Percentiles rank a stretch among this genome's conserved stretches.
Conservation (phyloP, 2,329 filamentous ascomycete genomes). For the Camptophora hylomeconis region DNA sequence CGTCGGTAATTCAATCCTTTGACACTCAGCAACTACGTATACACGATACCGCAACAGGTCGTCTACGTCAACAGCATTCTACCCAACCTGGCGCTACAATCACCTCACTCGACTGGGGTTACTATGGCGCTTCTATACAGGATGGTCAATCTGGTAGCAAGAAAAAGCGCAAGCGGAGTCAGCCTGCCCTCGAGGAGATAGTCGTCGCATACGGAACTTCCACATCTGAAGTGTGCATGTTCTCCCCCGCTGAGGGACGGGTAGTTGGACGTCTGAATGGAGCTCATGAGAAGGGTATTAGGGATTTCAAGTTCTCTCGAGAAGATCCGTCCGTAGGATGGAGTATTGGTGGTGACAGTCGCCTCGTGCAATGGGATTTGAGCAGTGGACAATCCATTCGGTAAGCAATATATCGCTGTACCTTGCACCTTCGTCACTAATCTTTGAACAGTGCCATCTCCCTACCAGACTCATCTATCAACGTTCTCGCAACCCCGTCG, state of each 20-base stretch:
- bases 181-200: slow-evolving; percentile 26
- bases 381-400: slow-evolving; percentile 28
- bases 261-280: slow-evolving; percentile 31
- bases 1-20: slow-evolving; percentile 40
- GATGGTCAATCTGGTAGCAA: slow-evolving; percentile 27
- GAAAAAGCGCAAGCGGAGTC: slow-evolving; percentile 38
- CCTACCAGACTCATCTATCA: slow-evolving; percentile 28
- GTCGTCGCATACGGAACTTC: slow-evolving; percentile 38
- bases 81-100: slow-evolving; percentile 33
- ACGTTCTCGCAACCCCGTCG: slow-evolving; percentile 28
- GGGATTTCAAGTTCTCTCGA: slow-evolving; percentile 38
- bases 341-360: slow-evolving; percentile 41
- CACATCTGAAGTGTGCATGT: slow-evolving; percentile 36
- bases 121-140: slow-evolving; percentile 21
- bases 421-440: slow-evolving; percentile 3
- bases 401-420: slow-evolving; percentile 20
- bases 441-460: slow-evolving; percentile 27
- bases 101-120: slow-evolving; percentile 40
- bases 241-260: slow-evolving; percentile 35
- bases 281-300: slow-evolving; percentile 34
- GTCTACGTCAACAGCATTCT: slow-evolving; percentile 37
- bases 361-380: slow-evolving; percentile 40
- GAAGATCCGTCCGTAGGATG: slow-evolving; percentile 38
- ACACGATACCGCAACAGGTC: slow-evolving; percentile 37
- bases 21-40: slow-evolving; percentile 40